Evolutionary conservation across 2,329 filamentous ascomycete species (phyloP).

Genomic region (Lanzia echinophila): DNA sequence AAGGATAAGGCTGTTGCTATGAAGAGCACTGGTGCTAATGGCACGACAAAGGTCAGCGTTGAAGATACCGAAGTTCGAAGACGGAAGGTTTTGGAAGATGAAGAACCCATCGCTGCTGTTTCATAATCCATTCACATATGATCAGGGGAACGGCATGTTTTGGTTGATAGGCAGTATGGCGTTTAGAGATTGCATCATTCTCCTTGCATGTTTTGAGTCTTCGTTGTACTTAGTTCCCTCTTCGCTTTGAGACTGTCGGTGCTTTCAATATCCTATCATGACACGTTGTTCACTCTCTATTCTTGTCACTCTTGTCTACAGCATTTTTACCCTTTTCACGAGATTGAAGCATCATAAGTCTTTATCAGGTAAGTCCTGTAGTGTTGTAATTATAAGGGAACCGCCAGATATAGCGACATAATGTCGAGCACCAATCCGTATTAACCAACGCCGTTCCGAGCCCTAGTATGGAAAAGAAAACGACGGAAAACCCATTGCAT

Average conservation of each 20-base stretch:
- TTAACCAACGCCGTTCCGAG: neutral
- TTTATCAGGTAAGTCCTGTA: neutral
- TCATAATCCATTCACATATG: slow-evolving; percentile 2
- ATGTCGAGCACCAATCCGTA: neutral
- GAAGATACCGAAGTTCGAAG: slow-evolving; percentile 29
- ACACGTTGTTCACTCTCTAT: neutral
- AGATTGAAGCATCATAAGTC: neutral
- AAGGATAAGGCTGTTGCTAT: slow-evolving; percentile 27
- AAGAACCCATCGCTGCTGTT: slow-evolving; percentile 5
- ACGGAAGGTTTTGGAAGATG: slow-evolving; percentile 17
- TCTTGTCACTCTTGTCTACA: neutral
- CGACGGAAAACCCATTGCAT: no score
- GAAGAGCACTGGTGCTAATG: slow-evolving; percentile 25
- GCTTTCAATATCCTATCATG: neutral
- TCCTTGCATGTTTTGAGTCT: neutral
- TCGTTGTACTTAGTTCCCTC: neutral
- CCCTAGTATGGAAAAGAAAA: no score
- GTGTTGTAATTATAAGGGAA: neutral
- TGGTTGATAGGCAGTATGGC: neutral
- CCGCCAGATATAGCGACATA: neutral
- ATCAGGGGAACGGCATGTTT: neutral
- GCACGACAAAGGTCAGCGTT: slow-evolving; percentile 23
- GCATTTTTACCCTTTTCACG: neutral
- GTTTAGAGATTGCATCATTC: neutral
- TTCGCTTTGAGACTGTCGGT: neutral